Percentiles rank a stretch among this genome's conserved stretches.
phyloP scores from a whole-genome alignment of 495 filamentous ascomycete genomes.

The Aspergillus kassunensis region DNA sequence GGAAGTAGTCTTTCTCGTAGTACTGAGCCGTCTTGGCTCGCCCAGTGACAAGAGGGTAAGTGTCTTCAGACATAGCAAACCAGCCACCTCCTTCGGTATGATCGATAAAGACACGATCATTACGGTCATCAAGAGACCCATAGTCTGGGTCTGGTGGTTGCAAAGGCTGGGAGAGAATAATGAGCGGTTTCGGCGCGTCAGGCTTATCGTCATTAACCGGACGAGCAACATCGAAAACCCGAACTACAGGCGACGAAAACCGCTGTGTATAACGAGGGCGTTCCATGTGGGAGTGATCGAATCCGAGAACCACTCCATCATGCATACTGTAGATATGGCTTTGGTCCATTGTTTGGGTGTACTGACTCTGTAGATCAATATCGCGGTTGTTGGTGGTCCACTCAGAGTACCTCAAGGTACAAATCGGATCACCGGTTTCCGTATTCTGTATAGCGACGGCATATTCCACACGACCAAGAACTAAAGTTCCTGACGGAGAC shows the following conservation, averaged over 20 bases:
- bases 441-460: constrained; percentile 76
- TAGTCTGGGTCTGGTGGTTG: constrained; percentile 60
- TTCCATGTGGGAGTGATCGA: constrained; percentile 59
- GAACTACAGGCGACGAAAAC: constrained; percentile 77
- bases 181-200: constrained; percentile 56
- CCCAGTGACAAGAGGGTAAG: constrained; percentile 77
- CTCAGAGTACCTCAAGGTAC: constrained; percentile 88
- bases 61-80: constrained; percentile 88
- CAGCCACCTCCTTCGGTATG: constrained; percentile 79
- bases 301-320: constrained; percentile 81
- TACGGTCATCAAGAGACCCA: constrained; percentile 51
- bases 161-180: constrained; percentile 81
- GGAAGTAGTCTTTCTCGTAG: constrained; percentile 56
- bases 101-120: constrained; percentile 77
- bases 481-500: constrained; percentile 64
- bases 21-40: constrained; percentile 61
- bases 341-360: constrained; percentile 73
- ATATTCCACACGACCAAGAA: constrained; percentile 82
- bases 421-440: constrained; percentile 72
- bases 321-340: constrained; percentile 84
- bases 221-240: constrained; percentile 86
- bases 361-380: constrained; percentile 79
- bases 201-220: constrained; percentile 54
- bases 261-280: constrained; percentile 60
- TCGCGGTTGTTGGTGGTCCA: constrained; percentile 94